Evolutionary conservation across 352 stramenopile genomes (phyloP), one percentile per base, ranked within the genome.

Genomic region (Peronospora farinosa): DNA sequence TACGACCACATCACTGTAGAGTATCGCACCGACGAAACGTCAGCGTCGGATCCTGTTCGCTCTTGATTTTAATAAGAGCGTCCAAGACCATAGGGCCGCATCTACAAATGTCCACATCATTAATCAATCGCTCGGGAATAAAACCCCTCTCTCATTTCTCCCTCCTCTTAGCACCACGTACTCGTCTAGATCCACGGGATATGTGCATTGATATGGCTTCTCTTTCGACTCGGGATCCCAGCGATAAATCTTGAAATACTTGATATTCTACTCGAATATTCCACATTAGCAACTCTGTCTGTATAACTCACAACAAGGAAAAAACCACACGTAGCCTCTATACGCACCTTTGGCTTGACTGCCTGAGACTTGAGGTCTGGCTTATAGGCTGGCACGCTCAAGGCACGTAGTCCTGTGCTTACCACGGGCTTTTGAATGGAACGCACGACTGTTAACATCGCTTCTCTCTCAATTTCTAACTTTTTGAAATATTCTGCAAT

Each of bases 21-120:
- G 40, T 16, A n/a, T 17, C 63, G 23, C 38, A 85, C 64, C 96
- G 85, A 35, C 97, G 92, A 76, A 99, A 98, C 38, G 96, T 99
- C 13, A 99, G 74, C 37, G 96, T 98, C 5, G 95, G 92, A 80
- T 99, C 96, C 77, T 98, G 89, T 58, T 99, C 96, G 65, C 97
- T 97, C 81, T 99, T 99, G 64, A 99, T 99, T 78, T 99, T 99
- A 52, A 99, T 82, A 15, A 99, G 72, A n/a, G 95, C 97, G 66
- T 99, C 97, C 41, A 99, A 73, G 37, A 99, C 90, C 97, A 99
- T 99, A 21, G 96, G 95, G 11, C 96, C 96, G 56, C 96, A 96
- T 16, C 84, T 94, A 42, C 25, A 66, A 9, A n/a, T 23, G 10
- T n/a, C 45, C 16, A 37, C 39, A 23, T 19, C 19, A 45, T 21